Base-by-base conservation (phyloP, 129 eudicot species). In the Mikania micrantha region DNA sequence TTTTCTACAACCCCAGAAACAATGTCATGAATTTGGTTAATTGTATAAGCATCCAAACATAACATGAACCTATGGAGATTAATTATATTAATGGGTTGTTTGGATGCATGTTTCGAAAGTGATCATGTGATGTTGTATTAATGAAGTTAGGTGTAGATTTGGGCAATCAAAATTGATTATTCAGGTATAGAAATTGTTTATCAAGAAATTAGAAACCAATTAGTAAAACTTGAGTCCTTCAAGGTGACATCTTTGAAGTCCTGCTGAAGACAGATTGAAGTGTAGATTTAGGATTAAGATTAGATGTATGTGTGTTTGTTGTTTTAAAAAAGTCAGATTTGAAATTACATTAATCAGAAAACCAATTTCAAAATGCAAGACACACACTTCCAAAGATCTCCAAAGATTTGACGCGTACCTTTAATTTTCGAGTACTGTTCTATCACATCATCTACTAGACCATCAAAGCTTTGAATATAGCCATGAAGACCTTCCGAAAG, bases 401-500 rank as follows among this genome's bases (percentile, higher is more conserved):
- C 3, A 71, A 44, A 42, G 17, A 66, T 57, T 74, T 73, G 27
- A 64, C 13, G 0, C n/a, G 27, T 91, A 92, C 98, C 96, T 85
- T 74, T 82, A 35, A 84, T 69, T 84, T 93, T 88, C 0, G 90
- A 71, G 65, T 79, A 93, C 24, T 93, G 90, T 75, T 93, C 96
- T 27, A 86, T 60, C 22, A 85, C 95, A 75, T 84, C 90, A 54
- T 88, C 92, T 20, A 93, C 96, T 11, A 88, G 75, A 29, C 9
- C 64, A 19, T 88, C 90, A 69, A 93, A 88, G 73, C 86, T 84
- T 58, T 81, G 87, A 71, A 93, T 75, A 75, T 70, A 88, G 36
- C 90, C 84, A 85, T 93, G 98, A 67, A 93, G 89, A 67, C 98
- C 98, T 76, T 86, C 95, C 0, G 98, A 93, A 66, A 93, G 90